A percentile compares a stretch with the other conserved stretches of the same genome.
Conservation (phyloP, 129 eudicot species). For the Centrapalus pauciflorus region DNA sequence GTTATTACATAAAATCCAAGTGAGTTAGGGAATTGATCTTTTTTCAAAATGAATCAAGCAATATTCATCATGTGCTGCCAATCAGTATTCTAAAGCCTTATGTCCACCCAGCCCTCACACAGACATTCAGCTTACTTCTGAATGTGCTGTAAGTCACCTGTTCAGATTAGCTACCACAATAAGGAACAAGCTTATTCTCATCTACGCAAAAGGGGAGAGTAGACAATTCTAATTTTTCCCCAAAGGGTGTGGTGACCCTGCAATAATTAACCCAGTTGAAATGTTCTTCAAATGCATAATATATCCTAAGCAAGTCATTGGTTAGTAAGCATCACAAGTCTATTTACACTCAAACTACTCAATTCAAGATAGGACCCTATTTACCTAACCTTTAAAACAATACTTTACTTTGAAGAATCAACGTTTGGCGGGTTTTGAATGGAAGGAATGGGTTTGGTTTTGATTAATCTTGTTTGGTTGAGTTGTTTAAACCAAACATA, state of each 20-base stretch:
- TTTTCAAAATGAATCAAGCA: neutral
- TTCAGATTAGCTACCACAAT: neutral
- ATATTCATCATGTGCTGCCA: neutral
- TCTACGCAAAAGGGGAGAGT: neutral
- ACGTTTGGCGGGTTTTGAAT: no score
- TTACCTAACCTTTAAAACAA: no score
- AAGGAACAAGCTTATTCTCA: neutral
- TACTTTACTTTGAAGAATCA: no score
- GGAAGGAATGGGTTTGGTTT: no score
- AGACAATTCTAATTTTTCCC: neutral
- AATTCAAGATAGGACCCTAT: no score
- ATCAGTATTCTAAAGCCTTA: neutral
- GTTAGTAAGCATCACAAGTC: no score
- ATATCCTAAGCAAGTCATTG: no score
- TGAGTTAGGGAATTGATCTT: neutral
- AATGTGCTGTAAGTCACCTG: neutral
- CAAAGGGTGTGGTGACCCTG: neutral
- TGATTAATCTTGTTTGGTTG: no score
- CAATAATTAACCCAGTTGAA: neutral
- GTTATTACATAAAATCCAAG: neutral
- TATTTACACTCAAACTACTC: no score
- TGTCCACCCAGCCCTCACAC: neutral
- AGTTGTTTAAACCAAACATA: no score
- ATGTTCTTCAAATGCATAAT: no score
- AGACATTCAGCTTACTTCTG: neutral